A percentile compares a stretch with the other conserved stretches of the same genome.
Conservation (phyloP, 1,284 basidiomycete genomes). For the Microbotryum saponariae region DNA sequence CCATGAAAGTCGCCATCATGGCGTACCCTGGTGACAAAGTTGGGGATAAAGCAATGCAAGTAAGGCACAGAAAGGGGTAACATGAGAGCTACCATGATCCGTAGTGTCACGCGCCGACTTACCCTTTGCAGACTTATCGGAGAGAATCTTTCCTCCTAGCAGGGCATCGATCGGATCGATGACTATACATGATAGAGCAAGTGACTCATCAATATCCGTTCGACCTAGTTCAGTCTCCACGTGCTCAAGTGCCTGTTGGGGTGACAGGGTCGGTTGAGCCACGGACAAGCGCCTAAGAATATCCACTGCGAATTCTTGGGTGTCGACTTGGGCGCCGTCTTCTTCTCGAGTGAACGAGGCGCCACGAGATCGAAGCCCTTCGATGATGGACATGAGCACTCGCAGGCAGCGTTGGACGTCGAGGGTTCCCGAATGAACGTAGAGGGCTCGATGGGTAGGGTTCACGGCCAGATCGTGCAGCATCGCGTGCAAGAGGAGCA, state of each 20-base stretch:
- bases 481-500: not conserved
- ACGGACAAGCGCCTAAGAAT: not conserved
- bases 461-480: not conserved
- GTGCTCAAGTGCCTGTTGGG: not conserved
- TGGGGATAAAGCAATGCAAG: no score
- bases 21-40: not conserved
- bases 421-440: not conserved
- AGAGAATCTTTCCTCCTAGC: not conserved
- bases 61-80: no score
- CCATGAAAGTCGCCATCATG: not conserved
- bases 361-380: not conserved
- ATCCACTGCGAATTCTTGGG: not conserved
- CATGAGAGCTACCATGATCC: not conserved
- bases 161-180: slow-evolving; percentile 2
- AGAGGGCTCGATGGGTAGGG: not conserved
- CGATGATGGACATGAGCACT: not conserved
- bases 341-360: not conserved
- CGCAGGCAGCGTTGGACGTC: not conserved
- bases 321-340: not conserved
- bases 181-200: not conserved
- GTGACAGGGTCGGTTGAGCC: not conserved
- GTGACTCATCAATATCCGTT: not conserved
- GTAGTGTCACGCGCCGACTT: not conserved
- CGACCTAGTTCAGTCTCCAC: not conserved
- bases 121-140: slow-evolving; percentile 1